Evolutionary conservation across 108 stramenopile species (phyloP), one percentile per base, ranked within the genome.

Genomic region (Fragilaria crotonensis): DNA sequence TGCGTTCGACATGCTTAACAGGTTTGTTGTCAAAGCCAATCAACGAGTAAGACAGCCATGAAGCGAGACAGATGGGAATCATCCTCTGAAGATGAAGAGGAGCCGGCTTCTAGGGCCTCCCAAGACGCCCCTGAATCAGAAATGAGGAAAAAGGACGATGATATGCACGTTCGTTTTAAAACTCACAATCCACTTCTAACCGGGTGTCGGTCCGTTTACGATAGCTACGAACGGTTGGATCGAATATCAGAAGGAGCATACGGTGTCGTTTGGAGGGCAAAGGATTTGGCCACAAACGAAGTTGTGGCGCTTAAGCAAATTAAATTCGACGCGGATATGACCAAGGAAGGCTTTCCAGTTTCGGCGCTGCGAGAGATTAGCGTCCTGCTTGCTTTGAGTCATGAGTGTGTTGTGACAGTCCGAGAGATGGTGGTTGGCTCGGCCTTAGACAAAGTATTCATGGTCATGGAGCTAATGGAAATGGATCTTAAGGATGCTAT

Each of bases 381-480:
- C 33, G 79, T 94, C 0, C 55, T 97, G 3, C 54, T 91, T 33
- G 71, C 82, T 25, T 62, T 97, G 2, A 60, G 66, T 3, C 96
- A 97, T 59, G 83, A 89, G 50, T 80, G 74, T 63, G 89, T 97
- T 31, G 89, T 95, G 25, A 68, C 67, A 4, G 89, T 88, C 0
- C 57, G 70, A n/a, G 90, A 93, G 71, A 90, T 92, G 87, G 90
- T 93, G 1, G 88, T 93, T 5, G 95, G 89, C 21, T 51, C 29
- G 30, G 60, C 55, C 19, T 18, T 62, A 17, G 79, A 86, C 53
- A 81, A 91, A 68, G 91, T 93, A 1, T 92, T 85, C 64, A 90
- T 96, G 87, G 96, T 94, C 0, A 96, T 98, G 88, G 90, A 95
- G 75, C 92, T 71, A 59, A 73, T 95, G 65, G 89, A 93, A 62